Evolutionary conservation across 495 filamentous ascomycete species (phyloP), one percentile per base, ranked within the genome.

Genomic region (Xylaria longipes): DNA sequence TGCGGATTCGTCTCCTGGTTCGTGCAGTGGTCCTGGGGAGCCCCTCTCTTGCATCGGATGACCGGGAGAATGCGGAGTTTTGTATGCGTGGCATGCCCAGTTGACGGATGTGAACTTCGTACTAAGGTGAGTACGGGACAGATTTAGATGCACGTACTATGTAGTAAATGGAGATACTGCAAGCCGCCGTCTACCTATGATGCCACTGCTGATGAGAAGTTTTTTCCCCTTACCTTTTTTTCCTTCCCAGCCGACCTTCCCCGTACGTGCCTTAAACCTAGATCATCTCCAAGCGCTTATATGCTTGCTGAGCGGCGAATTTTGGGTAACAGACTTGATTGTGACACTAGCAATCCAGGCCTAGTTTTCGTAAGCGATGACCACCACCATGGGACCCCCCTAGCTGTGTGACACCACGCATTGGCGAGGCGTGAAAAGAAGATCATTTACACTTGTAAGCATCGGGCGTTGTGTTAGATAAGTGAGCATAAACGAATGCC

Each of bases 391-490:
- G 67, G 25, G 43, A 39, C 68, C 56, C 68, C 56, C 41, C 57
- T 39, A 63, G 22, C 45, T 54, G 56, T 20, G 57, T 70, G 68
- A 22, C 57, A 63, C 68, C 57, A 52, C 33, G 68, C 48, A 56
- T 54, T 56, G 33, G 48, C 25, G 33, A 45, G 58, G 46, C 46
- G 56, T 70, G 35, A 22, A 29, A 39, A 43, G 54, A 50, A 64
- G 68, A 70, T 70, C 58, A 70, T 48, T 54, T 70, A 27, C 33
- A 43, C 43, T 64, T 64, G 45, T 64, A 27, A 64, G 58, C 65
- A 56, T 35, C 20, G 58, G 31, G 56, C 54, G 33, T 69, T 41
- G 39, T 48, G 31, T 50, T 37, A 33, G 29, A 52, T 25, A 33
- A 41, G 57, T 29, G 11, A 70, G 9, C 56, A 31, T 17, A 17